Evolutionary conservation across 495 filamentous ascomycete species (phyloP).

Genomic region (Penicillium roqueforti): DNA sequence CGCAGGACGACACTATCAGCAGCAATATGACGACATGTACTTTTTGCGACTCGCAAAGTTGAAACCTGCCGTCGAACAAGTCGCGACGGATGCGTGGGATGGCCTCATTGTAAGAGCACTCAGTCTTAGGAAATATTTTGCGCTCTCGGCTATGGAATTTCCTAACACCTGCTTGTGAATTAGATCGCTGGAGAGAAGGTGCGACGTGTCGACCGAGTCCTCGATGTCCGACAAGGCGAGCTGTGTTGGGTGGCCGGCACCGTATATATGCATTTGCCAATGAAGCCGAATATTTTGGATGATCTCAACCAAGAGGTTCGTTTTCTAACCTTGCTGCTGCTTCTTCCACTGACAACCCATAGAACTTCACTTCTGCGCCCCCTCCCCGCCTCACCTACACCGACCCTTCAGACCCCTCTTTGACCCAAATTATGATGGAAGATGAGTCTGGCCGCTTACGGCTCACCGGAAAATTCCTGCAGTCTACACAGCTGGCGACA

Average conservation of each 20-base stretch:
- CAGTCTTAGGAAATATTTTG: not conserved
- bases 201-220: conserved; percentile 71
- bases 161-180: conserved; percentile 1
- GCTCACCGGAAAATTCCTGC: conserved; percentile 64
- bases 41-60: conserved; percentile 85
- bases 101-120: conserved; percentile 53
- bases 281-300: conserved; percentile 96
- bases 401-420: conserved; percentile 40
- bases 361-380: conserved; percentile 86
- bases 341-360: not conserved
- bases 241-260: conserved; percentile 95
- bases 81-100: conserved; percentile 72
- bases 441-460: conserved; percentile 93
- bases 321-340: conserved; percentile 7
- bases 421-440: conserved; percentile 75
- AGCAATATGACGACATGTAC: conserved; percentile 97
- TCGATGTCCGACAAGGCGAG: conserved; percentile 94
- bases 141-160: not conserved
- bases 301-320: conserved; percentile 88
- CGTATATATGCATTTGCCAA: conserved; percentile 92
- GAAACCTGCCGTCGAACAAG: conserved; percentile 74
- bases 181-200: conserved; percentile 75
- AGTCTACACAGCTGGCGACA: conserved; percentile 70
- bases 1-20: conserved; percentile 72
- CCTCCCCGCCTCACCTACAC: conserved; percentile 74